Base-by-base conservation (phyloP, 2,329 filamentous ascomycete genomes). In the Rhytidhysteron rufulum region DNA sequence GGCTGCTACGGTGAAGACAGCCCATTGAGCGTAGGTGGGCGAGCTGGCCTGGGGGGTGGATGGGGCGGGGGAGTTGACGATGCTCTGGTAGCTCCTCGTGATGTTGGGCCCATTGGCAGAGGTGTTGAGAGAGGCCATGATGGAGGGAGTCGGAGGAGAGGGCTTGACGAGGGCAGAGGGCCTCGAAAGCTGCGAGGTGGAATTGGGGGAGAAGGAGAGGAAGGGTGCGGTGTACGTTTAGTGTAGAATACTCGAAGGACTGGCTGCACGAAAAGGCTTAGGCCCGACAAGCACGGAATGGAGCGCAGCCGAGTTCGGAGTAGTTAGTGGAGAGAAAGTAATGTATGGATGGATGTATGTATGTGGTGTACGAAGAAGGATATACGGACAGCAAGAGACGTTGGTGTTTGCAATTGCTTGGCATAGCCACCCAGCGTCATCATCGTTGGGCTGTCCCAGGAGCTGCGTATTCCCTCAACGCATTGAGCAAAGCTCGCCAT, bases 1-100 rank as follows among this genome's bases (percentile, higher is more conserved):
- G 44, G 91, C 87, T 63, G 93, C 87, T 30, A 98, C 93, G 6
- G 87, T 86, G 71, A 94, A 95, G 46, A 98, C 74, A 16, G 88
- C 91, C 93, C 93, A 98, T 73, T 91, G 87, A 48, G 80, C 89
- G 60, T 86, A 87, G 34, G 89, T 95, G 29, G 87, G 78, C 34
- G 90, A 95, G 61, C 74, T 75, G 8, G 78, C 73, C 42, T 77
- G 73, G 34, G 74, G 60, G 11, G 77, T 77, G 45, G 77, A 73
- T 13, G 80, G 74, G 42, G 73, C 63, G 36, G 78, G 66, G 39
- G 78, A 71, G 62, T 84, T 79, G 57, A 87, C 73, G 37, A 88
- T 74, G 38, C 79, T 77, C 60, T 84, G 76, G 63, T 87, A 85
- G 63, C 73, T 75, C 45, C 64, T 63, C 30, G 69, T 73, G 54